Conservation (phyloP, 495 filamentous ascomycete species). For the Alectoria sarmentosa region DNA sequence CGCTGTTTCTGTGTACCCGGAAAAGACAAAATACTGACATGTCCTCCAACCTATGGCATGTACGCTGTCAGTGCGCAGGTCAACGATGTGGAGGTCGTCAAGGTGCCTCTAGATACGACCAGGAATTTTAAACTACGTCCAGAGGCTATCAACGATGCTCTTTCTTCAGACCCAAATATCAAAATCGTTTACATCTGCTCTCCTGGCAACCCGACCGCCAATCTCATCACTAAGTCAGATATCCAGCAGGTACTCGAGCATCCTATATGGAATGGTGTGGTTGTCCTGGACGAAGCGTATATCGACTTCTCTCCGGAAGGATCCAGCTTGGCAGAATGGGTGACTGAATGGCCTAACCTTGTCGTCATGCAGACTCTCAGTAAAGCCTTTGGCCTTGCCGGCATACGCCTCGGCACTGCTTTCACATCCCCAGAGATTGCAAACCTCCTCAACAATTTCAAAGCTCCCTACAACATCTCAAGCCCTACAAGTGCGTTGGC, state of each 20-base stretch:
- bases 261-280: slow-evolving; percentile 90
- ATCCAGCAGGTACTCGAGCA: slow-evolving; percentile 70
- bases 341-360: slow-evolving; percentile 87
- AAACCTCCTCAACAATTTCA: slow-evolving; percentile 76
- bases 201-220: slow-evolving; percentile 87
- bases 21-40: slow-evolving; percentile 82
- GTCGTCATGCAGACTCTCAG: slow-evolving; percentile 97
- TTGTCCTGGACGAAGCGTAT: slow-evolving; percentile 94
- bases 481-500: slow-evolving; percentile 81
- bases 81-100: slow-evolving; percentile 83
- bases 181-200: slow-evolving; percentile 90
- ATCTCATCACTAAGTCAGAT: slow-evolving; percentile 68
- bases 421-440: slow-evolving; percentile 64
- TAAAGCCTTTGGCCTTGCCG: slow-evolving; percentile 93
- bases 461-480: slow-evolving; percentile 93
- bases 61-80: slow-evolving; percentile 88
- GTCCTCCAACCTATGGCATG: slow-evolving; percentile 95
- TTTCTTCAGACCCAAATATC: slow-evolving; percentile 59
- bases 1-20: slow-evolving; percentile 88
- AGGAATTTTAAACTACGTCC: slow-evolving; percentile 65
- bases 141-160: slow-evolving; percentile 53
- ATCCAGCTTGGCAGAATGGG: slow-evolving; percentile 85
- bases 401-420: slow-evolving; percentile 71
- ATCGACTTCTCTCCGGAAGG: slow-evolving; percentile 84
- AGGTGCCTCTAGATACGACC: slow-evolving; percentile 61